phyloP scores from a whole-genome alignment of 805 yeast species.

The Hanseniaspora clermontiae region DNA sequence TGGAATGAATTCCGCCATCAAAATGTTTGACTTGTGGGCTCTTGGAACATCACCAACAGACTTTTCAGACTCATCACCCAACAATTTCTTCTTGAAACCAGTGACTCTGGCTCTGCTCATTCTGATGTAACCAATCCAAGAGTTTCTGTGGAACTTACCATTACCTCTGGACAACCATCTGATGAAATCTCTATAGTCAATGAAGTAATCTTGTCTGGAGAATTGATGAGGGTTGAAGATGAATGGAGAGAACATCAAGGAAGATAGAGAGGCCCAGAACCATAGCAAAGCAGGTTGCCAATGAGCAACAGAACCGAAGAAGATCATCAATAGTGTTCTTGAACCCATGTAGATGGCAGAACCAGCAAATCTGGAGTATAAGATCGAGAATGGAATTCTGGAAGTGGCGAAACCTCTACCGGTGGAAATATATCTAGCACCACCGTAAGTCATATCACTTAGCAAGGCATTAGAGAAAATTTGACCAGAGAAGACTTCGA shows the following conservation, averaged over 20 bases:
- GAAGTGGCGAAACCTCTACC: slow-evolving; percentile 81
- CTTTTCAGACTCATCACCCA: slow-evolving; percentile 69
- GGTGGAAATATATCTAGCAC: slow-evolving; percentile 76
- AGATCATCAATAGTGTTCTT: slow-evolving; percentile 56
- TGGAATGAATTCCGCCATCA: slow-evolving; percentile 61
- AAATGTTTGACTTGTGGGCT: slow-evolving; percentile 65
- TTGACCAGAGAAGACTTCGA: slow-evolving; percentile 74
- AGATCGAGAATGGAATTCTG: slow-evolving; percentile 60
- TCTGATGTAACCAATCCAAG: slow-evolving; percentile 78
- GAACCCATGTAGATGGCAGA: slow-evolving; percentile 78
- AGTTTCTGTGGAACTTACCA: slow-evolving; percentile 76
- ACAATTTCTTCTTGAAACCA: slow-evolving; percentile 64
- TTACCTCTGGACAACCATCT: slow-evolving; percentile 88
- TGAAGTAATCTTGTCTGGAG: slow-evolving; percentile 88
- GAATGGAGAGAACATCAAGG: slow-evolving; percentile 85
- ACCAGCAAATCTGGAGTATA: slow-evolving; percentile 68
- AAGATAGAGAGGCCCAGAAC: slow-evolving; percentile 91
- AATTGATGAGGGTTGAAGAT: slow-evolving; percentile 96
- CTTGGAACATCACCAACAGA: slow-evolving; percentile 73
- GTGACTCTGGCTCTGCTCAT: slow-evolving; percentile 73
- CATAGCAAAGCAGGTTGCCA: slow-evolving; percentile 92
- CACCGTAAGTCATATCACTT: slow-evolving; percentile 67
- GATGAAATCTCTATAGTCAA: slow-evolving; percentile 89
- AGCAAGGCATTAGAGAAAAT: slow-evolving; percentile 59
- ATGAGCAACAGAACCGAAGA: slow-evolving; percentile 60